Percentiles rank a stretch among this genome's conserved stretches.
phyloP scores from a whole-genome alignment of 495 filamentous ascomycete genomes.

The Penicillium macrosclerotiorum region DNA sequence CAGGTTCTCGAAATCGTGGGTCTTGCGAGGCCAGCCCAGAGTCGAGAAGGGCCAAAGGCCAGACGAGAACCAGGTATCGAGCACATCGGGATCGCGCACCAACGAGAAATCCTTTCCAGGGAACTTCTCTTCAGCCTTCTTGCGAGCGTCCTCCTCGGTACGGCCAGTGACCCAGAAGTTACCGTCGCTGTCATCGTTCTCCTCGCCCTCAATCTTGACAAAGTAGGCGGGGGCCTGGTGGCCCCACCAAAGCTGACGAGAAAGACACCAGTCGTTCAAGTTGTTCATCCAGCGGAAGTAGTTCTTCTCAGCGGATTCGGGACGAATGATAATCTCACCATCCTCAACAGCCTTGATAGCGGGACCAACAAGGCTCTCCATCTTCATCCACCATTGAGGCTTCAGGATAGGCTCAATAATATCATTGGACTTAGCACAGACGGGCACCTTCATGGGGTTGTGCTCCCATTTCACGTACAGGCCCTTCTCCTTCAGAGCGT shows the following conservation, averaged over 20 bases:
- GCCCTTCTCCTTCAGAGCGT: conserved; percentile 66
- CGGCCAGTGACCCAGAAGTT: conserved; percentile 68
- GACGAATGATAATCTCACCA: conserved; percentile 67
- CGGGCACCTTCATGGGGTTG: conserved; percentile 77
- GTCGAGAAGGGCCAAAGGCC: conserved; percentile 81
- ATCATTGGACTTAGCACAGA: conserved; percentile 73
- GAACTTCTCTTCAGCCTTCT: conserved; percentile 66
- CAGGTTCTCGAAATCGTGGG: conserved; percentile 62
- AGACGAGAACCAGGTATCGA: conserved; percentile 84
- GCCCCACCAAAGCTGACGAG: conserved; percentile 83
- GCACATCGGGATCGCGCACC: conserved; percentile 66
- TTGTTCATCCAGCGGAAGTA: conserved; percentile 72
- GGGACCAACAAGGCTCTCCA: conserved; percentile 56
- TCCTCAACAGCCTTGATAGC: conserved; percentile 66
- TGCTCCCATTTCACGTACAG: conserved; percentile 75
- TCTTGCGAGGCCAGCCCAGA: conserved; percentile 75
- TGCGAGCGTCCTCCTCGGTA: conserved; percentile 60
- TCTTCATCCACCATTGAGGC: conserved; percentile 77
- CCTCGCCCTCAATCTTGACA: conserved; percentile 65
- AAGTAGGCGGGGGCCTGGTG: conserved; percentile 76
- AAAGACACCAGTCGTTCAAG: conserved; percentile 81
- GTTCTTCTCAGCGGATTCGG: conserved; percentile 66
- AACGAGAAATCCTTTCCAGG: conserved; percentile 67
- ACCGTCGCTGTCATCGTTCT: conserved; percentile 48
- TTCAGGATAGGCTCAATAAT: conserved; percentile 78